phyloP scores from a whole-genome alignment of 352 stramenopile species.

The Globisporangium ultimum region DNA sequence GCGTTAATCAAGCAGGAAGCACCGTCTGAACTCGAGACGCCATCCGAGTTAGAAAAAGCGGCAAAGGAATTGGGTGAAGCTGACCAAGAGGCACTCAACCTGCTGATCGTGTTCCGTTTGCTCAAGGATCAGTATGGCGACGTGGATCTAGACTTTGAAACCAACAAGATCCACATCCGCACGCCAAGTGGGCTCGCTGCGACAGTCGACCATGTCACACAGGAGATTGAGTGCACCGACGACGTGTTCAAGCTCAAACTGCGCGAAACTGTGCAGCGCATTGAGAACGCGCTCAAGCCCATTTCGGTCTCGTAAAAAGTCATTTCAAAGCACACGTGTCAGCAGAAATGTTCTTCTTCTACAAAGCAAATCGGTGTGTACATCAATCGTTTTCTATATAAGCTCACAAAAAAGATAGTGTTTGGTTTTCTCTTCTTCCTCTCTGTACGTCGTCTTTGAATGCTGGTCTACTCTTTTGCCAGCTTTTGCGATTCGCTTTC shows the following conservation, averaged over 20 bases:
- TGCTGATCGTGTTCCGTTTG: constrained; percentile 79
- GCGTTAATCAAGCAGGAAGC: constrained; percentile 21
- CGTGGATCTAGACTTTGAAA: constrained; percentile 84
- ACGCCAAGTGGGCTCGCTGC: constrained; percentile 71
- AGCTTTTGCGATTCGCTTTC: constrained; percentile 15
- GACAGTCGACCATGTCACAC: constrained; percentile 56
- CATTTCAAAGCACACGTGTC: background rate
- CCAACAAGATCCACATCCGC: constrained; percentile 85
- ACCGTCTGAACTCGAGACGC: constrained; percentile 19
- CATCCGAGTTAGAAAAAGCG: constrained; percentile 44
- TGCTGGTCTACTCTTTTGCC: constrained; percentile 12
- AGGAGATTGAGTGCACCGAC: constrained; percentile 69
- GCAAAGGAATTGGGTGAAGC: constrained; percentile 56
- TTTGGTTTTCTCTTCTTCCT: background rate
- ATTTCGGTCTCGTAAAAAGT: constrained; percentile 40
- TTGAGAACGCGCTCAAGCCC: constrained; percentile 63
- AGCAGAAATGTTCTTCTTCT: background rate
- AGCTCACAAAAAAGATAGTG: constrained; percentile 2
- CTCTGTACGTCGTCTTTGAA: background rate
- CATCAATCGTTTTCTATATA: background rate
- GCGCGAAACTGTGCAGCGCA: constrained; percentile 55
- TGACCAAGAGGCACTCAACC: constrained; percentile 81
- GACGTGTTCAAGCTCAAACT: constrained; percentile 71
- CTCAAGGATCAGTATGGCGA: constrained; percentile 87
- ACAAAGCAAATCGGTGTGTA: no score